Base-by-base conservation (phyloP, 2,329 filamentous ascomycete species). In the Onygenales sp. region DNA sequence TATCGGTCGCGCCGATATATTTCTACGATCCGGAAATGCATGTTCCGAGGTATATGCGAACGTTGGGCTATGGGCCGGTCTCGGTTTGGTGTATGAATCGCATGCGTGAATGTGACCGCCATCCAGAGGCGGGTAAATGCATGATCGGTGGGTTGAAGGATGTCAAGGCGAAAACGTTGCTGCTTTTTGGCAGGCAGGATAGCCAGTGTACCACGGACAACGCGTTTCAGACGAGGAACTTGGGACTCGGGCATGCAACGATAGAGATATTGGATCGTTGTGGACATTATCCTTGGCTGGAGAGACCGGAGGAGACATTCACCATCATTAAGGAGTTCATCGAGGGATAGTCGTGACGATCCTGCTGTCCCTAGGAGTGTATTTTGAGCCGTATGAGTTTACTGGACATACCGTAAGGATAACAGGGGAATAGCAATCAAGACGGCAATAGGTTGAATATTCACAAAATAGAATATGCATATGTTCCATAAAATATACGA, bases 221-320 rank as follows among this genome's bases (percentile, higher is more conserved):
- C 53, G 56, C 57, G 8, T 51, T 55, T 13, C 43, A 54, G 27
- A 62, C 61, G 11, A 56, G 43, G 39, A n/a, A 52, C 11, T 36
- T 39, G 7, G 59, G 57, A 8, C 56, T 65, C 38, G 9, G 38
- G 17, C 50, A 50, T 31, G 54, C 57, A 2, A 42, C 52, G 27
- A 38, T 60, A 43, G 46, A 58, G 7, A 42, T 59, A 14, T 57
- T 59, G 36, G 55, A 61, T 36, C 43, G 55, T 2, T 66, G 62
- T 51, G 64, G 64, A 2, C 63, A 66, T 57, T 63, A 65, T 39
- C 60, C 63, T 13, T 64, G 63, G 63, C 59, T 64, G 36, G 63
- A 64, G 57, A 55, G 58, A 49, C 58, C 52, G 39, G 52, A 50
- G 7, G 42, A 53, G 39, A 60, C 56, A 0, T 46, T 64, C 35